Conservation (phyloP, 495 filamentous ascomycete genomes). For the Massariosphaeria phaeospora region DNA sequence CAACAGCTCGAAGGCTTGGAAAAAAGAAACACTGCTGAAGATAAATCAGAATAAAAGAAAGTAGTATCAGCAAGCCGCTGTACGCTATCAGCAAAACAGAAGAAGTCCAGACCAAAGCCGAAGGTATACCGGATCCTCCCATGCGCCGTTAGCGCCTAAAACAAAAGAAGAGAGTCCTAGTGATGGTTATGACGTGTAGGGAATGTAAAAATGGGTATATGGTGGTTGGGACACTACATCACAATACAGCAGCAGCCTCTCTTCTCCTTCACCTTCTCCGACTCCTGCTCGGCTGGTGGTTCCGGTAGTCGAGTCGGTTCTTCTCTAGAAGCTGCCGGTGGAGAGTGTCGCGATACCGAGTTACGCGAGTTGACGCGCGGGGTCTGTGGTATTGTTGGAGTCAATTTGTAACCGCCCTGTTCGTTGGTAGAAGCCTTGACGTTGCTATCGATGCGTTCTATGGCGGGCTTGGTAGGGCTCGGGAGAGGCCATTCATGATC, state of each 20-base stretch:
- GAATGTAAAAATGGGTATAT: slow-evolving; percentile 14
- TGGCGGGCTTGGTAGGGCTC: slow-evolving; percentile 17
- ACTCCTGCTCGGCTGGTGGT: slow-evolving; percentile 30
- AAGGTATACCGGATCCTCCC: slow-evolving; percentile 6
- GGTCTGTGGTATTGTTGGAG: slow-evolving; percentile 37
- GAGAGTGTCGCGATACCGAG: not conserved
- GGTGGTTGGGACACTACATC: slow-evolving; percentile 34
- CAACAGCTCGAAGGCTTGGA: slow-evolving; percentile 1
- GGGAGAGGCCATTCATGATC: slow-evolving; percentile 31
- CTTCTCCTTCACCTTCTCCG: slow-evolving; percentile 35
- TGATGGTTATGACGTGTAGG: slow-evolving; percentile 11
- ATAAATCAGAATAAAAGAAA: slow-evolving; percentile 19
- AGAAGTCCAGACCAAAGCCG: slow-evolving; percentile 1
- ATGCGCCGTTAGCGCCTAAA: slow-evolving; percentile 18
- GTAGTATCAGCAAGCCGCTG: slow-evolving; percentile 33
- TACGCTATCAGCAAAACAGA: slow-evolving; percentile 26
- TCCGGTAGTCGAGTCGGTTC: slow-evolving; percentile 37
- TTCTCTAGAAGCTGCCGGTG: slow-evolving; percentile 5
- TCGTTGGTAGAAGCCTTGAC: slow-evolving; percentile 39
- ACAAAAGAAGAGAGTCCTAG: slow-evolving; percentile 26
- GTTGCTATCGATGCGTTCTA: slow-evolving; percentile 3
- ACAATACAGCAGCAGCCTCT: slow-evolving; percentile 41
- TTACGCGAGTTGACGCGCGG: slow-evolving; percentile 24
- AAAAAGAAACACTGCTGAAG: no score
- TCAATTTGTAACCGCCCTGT: slow-evolving; percentile 40